Base-by-base conservation (phyloP, 495 filamentous ascomycete genomes). In the Aspergillus diversus region DNA sequence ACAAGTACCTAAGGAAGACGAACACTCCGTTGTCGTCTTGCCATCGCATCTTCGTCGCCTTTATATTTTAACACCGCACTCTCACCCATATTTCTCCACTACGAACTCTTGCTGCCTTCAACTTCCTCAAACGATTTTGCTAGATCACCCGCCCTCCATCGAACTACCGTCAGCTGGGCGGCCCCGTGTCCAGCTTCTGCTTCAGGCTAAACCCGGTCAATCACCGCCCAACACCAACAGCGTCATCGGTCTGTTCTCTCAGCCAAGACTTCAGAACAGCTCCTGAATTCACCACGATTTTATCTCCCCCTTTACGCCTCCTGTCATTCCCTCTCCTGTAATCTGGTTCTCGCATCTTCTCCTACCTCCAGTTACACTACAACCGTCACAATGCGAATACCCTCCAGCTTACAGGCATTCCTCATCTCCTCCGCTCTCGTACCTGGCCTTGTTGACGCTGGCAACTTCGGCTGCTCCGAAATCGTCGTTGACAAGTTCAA, bases 391-490 rank as follows among this genome's bases (percentile, higher is more conserved):
- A 81, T 81, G 79, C 79, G 75, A 70, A 69, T 79, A 76, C 69
- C 70, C 66, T 72, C 70, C 16, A 61, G 33, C 37, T 61, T 27
- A 27, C 21, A 27, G 21, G 21, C 21, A 27, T 27, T 59, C 8
- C 69, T 87, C 55, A 70, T 88, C 50, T 76, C 87, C 58, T 79
- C 85, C 52, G 57, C 74, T 4, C 39, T 83, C 1, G 72, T 82
- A 32, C 66, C 80, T 15, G 72, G 75, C 52, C 59, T 84, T 16
- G 67, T 75, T 1, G 68, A 78, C 8, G 78, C 78, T 15, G 59
- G 81, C 58, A 82, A 77, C 60, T 80, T 90, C 62, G 79, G 87
- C 74, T 97, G 92, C 81, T 68, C 77, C 6, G 68, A 89, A 51
- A 77, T 93, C 57, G 74, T 78, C 11, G 76, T 82, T 13, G 83